Base-by-base conservation (phyloP, 345 rosid species). In the Populus nigra region DNA sequence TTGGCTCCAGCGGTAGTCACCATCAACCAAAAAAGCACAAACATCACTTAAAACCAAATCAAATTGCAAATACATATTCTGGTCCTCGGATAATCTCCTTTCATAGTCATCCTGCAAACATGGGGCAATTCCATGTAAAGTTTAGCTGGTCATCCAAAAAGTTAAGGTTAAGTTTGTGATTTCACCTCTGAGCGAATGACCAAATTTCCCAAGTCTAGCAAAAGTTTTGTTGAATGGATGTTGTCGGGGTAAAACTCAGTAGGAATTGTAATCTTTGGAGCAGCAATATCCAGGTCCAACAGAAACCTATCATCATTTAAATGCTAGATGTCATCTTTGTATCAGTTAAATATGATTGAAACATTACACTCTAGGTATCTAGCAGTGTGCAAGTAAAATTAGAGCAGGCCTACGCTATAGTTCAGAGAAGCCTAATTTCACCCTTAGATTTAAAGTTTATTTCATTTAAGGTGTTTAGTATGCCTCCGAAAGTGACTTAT, bases 221-320 rank as follows among this genome's bases (percentile, higher is more conserved):
- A 85, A 81, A 96, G 97, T 85, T 93, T 92, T 76, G 99, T 90
- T 73, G 97, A 80, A 87, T 88, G 88, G 71, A 63, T 79, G 77
- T 81, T 82, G 81, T 96, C 91, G 22, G 96, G 97, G 79, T 79
- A 76, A 88, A 96, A 96, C 66, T 89, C 94, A 3, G 98, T 96
- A 63, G 99, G 99, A 85, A 96, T 96, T 62, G 93, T 96, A 76
- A 96, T 91, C 91, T 96, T 96, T 72, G 99, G 99, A 79, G 97
- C 99, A 47, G 99, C 98, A 81, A 96, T 92, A 85, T 92, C 98
- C 90, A 96, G 85, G 89, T 96, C 93, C 87, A 96, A 91, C 77
- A 89, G 81, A 86, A 96, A 96, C 91, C 99, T 96, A 84, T 67
- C 63, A 85, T 36, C 31, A 83, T 27, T 70, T 76, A 77, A 76